Base-by-base conservation (phyloP, 139 green algal species). In the Picochlorum sp. region DNA sequence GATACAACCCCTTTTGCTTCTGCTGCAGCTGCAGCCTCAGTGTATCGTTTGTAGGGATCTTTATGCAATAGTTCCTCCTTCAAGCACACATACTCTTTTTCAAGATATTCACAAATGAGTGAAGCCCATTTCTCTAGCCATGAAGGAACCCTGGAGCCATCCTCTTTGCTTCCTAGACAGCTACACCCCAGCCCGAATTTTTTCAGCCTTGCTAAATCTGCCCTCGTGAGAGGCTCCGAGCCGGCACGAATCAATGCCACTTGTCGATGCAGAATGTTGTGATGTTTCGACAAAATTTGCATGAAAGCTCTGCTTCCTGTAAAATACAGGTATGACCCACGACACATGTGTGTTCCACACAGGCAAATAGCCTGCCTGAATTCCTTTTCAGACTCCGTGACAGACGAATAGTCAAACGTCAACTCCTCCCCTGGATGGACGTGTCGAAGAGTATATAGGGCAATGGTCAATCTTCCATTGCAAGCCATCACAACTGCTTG, bases 51-150 rank as follows among this genome's bases (percentile, higher is more conserved):
- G 4, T 56, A 56, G 4, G 37, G 21, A 59, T 58, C 21, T 61
- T 69, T 68, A 2, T 68, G 60, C 52, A 87, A 69, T 54, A 94
- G 74, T 50, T 82, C 75, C 44, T 26, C 56, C 1, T 82, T 82
- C 49, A 96, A 79, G 60, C 81, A 58, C 14, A 52, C 20, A 47
- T 81, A 51, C 77, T 96, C 89, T 59, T 76, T 46, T 58, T 90
- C 83, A 32, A 94, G 68, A 58, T 82, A 94, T 61, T 85, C 67
- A 45, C 86, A 71, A 4, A 77, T 77, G 44, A 94, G 68, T 3
- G 82, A 72, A 0, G 82, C 81, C 89, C 89, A 96, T 74, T 94
- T 95, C 38, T 82, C 54, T n/a, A 95, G 62, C 89, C 89, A 96
- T 23, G 58, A 49, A 4, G 87, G 85, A 6, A 83, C 69, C 13